These are phyloP conservation scores for Penicillium salamii DNA, from an alignment of 495 filamentous ascomycete genomes.

Conservation along the genomic window DNA sequence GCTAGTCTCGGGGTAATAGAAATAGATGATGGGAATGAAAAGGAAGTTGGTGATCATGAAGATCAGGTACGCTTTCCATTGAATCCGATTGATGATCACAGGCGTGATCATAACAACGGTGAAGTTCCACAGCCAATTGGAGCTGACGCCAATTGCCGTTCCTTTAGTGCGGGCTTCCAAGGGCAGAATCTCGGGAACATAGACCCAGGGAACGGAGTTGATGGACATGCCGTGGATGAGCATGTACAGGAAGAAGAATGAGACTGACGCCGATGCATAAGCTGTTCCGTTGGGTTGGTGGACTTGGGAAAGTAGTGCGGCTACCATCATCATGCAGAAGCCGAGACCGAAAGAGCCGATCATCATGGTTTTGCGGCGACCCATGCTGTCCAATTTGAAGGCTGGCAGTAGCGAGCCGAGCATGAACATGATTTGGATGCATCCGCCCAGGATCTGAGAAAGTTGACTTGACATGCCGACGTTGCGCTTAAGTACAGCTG, in stretches of 20 bases:
- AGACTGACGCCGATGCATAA: slow-evolving; percentile 40
- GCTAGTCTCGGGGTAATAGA: slow-evolving; percentile 44
- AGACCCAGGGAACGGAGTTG: slow-evolving; percentile 48
- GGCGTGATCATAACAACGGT: slow-evolving; percentile 60
- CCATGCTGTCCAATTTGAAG: slow-evolving; percentile 48
- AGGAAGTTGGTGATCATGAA: slow-evolving; percentile 55
- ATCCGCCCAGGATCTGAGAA: slow-evolving; percentile 48
- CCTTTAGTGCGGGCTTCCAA: slow-evolving; percentile 41
- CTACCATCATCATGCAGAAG: slow-evolving; percentile 51
- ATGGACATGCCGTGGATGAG: slow-evolving; percentile 46
- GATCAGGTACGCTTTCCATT: slow-evolving; percentile 60
- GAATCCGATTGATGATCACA: slow-evolving; percentile 48
- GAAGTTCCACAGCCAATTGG: slow-evolving; percentile 54
- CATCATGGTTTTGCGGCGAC: slow-evolving; percentile 59
- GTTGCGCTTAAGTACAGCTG: slow-evolving; percentile 16
- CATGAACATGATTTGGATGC: slow-evolving; percentile 44
- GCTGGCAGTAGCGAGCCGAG: slow-evolving; percentile 44
- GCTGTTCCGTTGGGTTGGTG: slow-evolving; percentile 21
- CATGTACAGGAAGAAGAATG: slow-evolving; percentile 54
- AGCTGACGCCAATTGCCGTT: slow-evolving; percentile 38
- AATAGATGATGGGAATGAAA: slow-evolving; percentile 45
- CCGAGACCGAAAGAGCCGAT: slow-evolving; percentile 48
- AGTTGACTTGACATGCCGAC: slow-evolving; percentile 48
- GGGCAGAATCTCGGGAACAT: slow-evolving; percentile 46
- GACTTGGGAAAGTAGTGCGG: slow-evolving; percentile 43